phyloP scores from a whole-genome alignment of 1,139 yeast genomes.

The Spencermartinsiella ligniputridi region DNA sequence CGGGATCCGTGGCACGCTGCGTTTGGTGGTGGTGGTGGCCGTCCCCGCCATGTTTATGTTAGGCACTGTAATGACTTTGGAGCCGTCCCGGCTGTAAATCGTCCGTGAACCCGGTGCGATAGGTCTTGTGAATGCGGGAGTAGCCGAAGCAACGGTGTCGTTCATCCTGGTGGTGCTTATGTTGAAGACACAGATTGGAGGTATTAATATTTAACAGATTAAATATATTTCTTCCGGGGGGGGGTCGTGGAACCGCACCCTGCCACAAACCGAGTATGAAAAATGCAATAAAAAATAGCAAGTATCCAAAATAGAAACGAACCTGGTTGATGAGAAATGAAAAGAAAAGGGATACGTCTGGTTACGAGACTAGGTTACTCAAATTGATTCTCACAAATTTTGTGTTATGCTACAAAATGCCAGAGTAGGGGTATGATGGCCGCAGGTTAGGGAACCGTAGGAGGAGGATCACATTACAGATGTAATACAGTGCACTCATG shows the following conservation, averaged over 20 bases:
- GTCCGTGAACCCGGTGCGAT: slow-evolving; percentile 25
- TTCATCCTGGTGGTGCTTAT: too few relatives aligned
- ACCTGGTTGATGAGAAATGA: too few relatives aligned
- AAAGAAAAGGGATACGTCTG: too few relatives aligned
- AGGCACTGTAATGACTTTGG: slow-evolving; percentile 24
- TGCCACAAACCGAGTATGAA: neutral
- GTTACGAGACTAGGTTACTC: neutral
- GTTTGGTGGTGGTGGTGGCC: slow-evolving; percentile 12
- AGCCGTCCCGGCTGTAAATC: slow-evolving; percentile 27
- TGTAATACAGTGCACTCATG: too few relatives aligned
- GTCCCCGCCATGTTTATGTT: slow-evolving; percentile 5
- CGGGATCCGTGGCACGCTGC: slow-evolving; percentile 12
- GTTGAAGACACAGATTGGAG: neutral
- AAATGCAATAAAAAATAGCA: neutral
- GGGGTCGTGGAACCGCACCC: neutral
- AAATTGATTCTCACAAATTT: neutral
- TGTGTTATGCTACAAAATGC: neutral
- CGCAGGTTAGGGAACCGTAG: too few relatives aligned
- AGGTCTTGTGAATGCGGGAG: slow-evolving; percentile 23
- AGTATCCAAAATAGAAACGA: neutral
- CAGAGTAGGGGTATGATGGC: neutral
- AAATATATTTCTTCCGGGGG: neutral
- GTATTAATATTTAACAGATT: neutral
- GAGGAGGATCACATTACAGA: too few relatives aligned
- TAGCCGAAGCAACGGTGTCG: slow-evolving; percentile 20